A percentile compares a stretch with the other conserved stretches of the same genome.
Conservation (phyloP, 352 stramenopile genomes). For the Globisporangium carolinianum region DNA sequence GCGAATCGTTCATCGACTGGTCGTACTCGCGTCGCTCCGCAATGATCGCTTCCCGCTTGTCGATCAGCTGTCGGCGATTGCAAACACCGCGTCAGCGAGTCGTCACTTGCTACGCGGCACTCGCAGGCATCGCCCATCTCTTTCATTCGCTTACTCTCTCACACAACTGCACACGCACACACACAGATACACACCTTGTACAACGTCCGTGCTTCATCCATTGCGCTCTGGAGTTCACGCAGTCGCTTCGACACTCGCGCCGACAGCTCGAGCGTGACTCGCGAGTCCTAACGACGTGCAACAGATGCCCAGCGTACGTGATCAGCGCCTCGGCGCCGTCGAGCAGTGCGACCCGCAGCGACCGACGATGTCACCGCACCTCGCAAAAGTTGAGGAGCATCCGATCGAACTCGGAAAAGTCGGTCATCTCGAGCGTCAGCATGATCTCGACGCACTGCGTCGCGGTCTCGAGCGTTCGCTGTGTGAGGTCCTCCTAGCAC, state of each 20-base stretch:
- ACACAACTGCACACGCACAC: constrained; percentile 1
- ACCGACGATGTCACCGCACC: not conserved
- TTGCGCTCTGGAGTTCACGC: constrained; percentile 22
- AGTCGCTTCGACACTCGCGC: constrained; percentile 26
- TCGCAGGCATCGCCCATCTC: no score
- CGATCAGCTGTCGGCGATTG: constrained; percentile 19
- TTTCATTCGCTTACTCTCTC: not conserved
- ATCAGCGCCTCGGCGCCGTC: no score
- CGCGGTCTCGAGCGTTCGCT: constrained; percentile 1
- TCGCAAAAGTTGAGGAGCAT: constrained; percentile 9
- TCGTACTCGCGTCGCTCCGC: constrained; percentile 28
- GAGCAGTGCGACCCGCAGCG: not conserved
- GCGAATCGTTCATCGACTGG: constrained; percentile 8
- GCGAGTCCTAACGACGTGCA: constrained; percentile 10
- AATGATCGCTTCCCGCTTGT: constrained; percentile 40
- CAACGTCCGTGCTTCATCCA: constrained; percentile 12
- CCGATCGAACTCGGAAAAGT: constrained; percentile 14
- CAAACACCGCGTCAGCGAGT: not conserved
- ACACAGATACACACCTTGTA: not conserved
- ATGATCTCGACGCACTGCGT: constrained; percentile 9
- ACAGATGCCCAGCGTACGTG: no score
- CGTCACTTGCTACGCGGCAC: no score
- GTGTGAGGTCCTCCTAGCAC: constrained; percentile 8
- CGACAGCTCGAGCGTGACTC: constrained; percentile 23
- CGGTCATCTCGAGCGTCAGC: constrained; percentile 6